Conservation (phyloP, 1,139 yeast species). For the Yamadazyma dushanensis region DNA sequence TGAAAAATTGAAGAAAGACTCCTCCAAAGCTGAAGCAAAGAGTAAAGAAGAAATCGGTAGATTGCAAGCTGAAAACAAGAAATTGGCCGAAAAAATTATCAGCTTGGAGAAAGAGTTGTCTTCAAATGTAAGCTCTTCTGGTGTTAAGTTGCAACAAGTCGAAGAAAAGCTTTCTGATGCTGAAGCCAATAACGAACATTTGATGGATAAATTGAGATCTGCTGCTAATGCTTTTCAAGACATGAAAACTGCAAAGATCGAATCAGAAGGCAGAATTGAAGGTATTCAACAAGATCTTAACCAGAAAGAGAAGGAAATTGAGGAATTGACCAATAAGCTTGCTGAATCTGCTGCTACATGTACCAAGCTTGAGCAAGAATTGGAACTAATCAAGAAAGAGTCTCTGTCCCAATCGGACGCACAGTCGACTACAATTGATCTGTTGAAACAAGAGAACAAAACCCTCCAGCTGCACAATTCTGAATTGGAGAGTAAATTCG, state of each 20-base stretch:
- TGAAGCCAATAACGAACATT: slow-evolving; percentile 36
- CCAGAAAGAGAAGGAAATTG: slow-evolving; percentile 5
- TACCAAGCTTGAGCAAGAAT: slow-evolving; percentile 6
- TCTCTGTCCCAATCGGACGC: not conserved
- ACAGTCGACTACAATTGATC: not conserved
- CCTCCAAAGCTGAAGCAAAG: slow-evolving; percentile 19
- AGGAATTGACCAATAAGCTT: not conserved
- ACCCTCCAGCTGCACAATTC: slow-evolving; percentile 3
- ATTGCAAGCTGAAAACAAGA: slow-evolving; percentile 23
- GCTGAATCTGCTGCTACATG: slow-evolving; percentile 1
- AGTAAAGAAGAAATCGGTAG: slow-evolving; percentile 26
- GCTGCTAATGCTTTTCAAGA: slow-evolving; percentile 49
- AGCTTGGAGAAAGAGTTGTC: slow-evolving; percentile 20
- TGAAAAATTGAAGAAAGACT: slow-evolving; percentile 22
- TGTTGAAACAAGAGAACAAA: slow-evolving; percentile 3
- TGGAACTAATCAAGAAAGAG: slow-evolving; percentile 2
- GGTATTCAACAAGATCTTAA: slow-evolving; percentile 3
- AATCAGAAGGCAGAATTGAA: slow-evolving; percentile 12
- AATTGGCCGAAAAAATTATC: slow-evolving; percentile 24
- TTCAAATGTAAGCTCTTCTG: slow-evolving; percentile 15
- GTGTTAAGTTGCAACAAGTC: slow-evolving; percentile 20
- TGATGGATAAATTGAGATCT: slow-evolving; percentile 45
- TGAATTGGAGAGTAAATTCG: slow-evolving; percentile 5
- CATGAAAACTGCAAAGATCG: slow-evolving; percentile 27
- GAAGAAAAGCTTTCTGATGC: slow-evolving; percentile 27